Base-by-base conservation (phyloP, 495 filamentous ascomycete genomes). In the Neurospora africana region DNA sequence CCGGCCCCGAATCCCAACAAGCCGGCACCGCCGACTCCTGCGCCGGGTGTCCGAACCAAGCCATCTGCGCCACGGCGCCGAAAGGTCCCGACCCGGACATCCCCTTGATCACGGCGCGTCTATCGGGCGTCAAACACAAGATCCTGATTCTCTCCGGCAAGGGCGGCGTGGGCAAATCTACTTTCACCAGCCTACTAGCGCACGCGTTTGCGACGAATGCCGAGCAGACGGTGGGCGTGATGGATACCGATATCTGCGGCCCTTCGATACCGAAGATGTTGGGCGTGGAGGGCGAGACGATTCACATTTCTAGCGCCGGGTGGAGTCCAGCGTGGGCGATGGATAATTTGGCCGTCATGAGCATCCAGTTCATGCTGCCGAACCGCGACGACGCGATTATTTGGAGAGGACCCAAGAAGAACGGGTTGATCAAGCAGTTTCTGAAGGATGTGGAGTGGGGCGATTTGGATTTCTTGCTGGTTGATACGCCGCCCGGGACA, bases 401-500 rank as follows among this genome's bases (percentile, higher is more conserved):
- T 72, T 99, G 95, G 96, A 86, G 95, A 36, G 95, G 95, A 0
- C 91, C 96, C 5, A 99, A 98, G 86, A 99, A 98, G 87, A 99
- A 97, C 77, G 95, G 95, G 1, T 80, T 99, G 71, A 98, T 99
- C 78, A 99, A 98, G 83, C 91, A 94, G 81, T 99, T 99, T 76
- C 77, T 99, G 35, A 96, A 95, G 81, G 96, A 99, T 79, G 96
- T 98, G 33, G 93, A 95, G 78, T 98, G 96, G 95, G 95, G 96
- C 13, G 91, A 94, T 73, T 83, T 98, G 81, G 96, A 99, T 75
- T 96, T 92, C 76, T 75, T 99, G 75, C 84, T 99, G 39, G 93
- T 98, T 0, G 95, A 99, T 78, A 99, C 95, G 3, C 95, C 96
- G 2, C 95, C 95, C 0, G 95, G 95, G 3, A 99, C 95, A 15